These are phyloP conservation scores for Farysia itapuensis DNA, from an alignment of 1,284 basidiomycete species.

Conservation along the genomic window DNA sequence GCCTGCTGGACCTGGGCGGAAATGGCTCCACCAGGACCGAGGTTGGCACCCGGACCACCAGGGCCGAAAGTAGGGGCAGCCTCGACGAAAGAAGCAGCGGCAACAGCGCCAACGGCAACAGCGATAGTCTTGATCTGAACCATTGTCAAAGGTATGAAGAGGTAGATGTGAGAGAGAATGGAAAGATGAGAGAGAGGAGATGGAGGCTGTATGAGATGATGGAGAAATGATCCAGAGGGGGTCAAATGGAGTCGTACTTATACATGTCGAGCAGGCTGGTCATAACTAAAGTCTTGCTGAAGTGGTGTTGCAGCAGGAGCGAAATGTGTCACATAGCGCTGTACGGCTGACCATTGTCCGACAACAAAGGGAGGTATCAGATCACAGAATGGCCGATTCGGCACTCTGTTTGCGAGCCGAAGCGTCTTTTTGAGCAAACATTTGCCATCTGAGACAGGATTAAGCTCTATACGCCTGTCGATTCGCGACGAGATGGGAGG, in stretches of 20 bases:
- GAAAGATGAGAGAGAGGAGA: not conserved
- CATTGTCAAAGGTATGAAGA: conserved; percentile 4
- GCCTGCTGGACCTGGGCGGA: not conserved
- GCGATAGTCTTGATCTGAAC: conserved; percentile 8
- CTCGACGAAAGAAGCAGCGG: conserved; percentile 8
- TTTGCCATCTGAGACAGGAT: too few species aligned
- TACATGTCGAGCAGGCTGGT: too few species aligned
- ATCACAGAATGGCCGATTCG: too few species aligned
- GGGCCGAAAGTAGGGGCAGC: conserved; percentile 6
- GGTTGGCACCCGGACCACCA: not conserved
- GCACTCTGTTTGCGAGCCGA: too few species aligned
- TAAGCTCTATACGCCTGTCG: too few species aligned
- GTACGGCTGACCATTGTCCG: too few species aligned
- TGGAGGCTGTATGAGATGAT: conserved; percentile 2
- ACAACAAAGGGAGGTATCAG: too few species aligned
- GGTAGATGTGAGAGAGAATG: not conserved
- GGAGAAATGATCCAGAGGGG: not conserved
- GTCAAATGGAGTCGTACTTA: not conserved
- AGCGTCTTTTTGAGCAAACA: too few species aligned
- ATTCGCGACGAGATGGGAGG: too few species aligned
- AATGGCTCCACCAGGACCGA: not conserved
- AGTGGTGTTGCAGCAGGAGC: too few species aligned
- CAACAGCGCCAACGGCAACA: conserved; percentile 4
- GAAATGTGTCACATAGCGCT: too few species aligned
- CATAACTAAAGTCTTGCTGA: too few species aligned